These are phyloP conservation scores for Aquanectria penicillioides DNA, from an alignment of 2,329 filamentous ascomycete genomes.

Conservation along the genomic window DNA sequence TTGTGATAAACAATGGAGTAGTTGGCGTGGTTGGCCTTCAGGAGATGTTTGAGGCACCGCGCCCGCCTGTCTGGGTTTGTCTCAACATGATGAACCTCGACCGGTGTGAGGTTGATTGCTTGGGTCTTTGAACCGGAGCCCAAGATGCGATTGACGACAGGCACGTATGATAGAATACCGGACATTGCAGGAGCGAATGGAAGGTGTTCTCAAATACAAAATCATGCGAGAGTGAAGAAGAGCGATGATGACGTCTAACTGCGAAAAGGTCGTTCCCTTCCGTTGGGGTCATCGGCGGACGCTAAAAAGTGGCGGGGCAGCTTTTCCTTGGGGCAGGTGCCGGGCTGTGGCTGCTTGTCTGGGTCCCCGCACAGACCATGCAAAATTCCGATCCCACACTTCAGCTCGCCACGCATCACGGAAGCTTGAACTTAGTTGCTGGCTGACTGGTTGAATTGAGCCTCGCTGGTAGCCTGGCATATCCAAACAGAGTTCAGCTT, in stretches of 20 bases:
- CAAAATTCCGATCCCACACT: conserved; percentile 22
- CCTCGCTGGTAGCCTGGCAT: too few species aligned
- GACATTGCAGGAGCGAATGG: conserved; percentile 42
- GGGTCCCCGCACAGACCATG: conserved; percentile 31
- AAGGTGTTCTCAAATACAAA: conserved; percentile 1
- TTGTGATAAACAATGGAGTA: conserved; percentile 84
- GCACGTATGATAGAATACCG: conserved; percentile 47
- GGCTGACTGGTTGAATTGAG: too few species aligned
- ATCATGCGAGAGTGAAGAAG: conserved; percentile 28
- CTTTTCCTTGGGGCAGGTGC: conserved; percentile 35
- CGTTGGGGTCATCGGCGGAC: conserved; percentile 39
- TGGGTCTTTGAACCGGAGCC: conserved; percentile 38
- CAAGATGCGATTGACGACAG: conserved; percentile 42
- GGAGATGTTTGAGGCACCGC: conserved; percentile 86
- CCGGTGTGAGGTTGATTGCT: conserved; percentile 69
- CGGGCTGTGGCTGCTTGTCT: neutral
- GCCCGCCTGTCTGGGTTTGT: conserved; percentile 80
- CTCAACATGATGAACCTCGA: conserved; percentile 83
- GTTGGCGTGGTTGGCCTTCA: conserved; percentile 92
- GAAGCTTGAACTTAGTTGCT: too few species aligned
- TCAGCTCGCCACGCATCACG: neutral
- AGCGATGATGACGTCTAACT: conserved; percentile 35
- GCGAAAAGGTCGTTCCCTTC: conserved; percentile 28
- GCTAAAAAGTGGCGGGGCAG: conserved; percentile 41
- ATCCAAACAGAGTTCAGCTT: too few species aligned